A percentile compares a stretch with the other conserved stretches of the same genome.
Evolutionary conservation across 2,329 filamentous ascomycete genomes (phyloP).

Genomic region (Apiospora aurea): DNA sequence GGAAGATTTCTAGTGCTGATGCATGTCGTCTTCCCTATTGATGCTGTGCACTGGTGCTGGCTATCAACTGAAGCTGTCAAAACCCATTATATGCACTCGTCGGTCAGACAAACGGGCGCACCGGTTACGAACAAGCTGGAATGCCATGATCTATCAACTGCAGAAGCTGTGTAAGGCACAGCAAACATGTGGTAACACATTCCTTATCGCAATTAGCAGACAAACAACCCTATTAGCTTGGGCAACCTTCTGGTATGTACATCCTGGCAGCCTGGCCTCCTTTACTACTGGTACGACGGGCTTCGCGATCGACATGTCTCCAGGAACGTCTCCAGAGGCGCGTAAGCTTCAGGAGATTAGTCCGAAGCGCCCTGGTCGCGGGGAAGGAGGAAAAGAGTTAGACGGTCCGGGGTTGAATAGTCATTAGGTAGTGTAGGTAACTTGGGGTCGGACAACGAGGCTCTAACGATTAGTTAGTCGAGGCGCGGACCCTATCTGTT

Average conservation of each 20-base stretch:
- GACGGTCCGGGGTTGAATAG: not conserved
- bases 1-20: not conserved
- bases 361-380: not conserved
- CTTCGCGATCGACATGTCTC: not conserved
- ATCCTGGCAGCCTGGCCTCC: not conserved
- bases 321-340: not conserved
- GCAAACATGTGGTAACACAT: slow-evolving; percentile 19
- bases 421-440: too few species aligned
- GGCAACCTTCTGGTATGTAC: not conserved
- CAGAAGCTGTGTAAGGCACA: slow-evolving; percentile 15
- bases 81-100: not conserved
- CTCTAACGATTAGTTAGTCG: slow-evolving; percentile 12
- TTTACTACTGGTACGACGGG: not conserved
- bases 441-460: not conserved
- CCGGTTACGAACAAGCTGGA: slow-evolving; percentile 13
- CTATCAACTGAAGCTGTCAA: slow-evolving; percentile 18
- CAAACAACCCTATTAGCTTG: not conserved
- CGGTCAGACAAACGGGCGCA: slow-evolving; percentile 4
- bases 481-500: not conserved
- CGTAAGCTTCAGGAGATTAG: not conserved
- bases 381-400: not conserved
- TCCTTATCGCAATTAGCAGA: slow-evolving; percentile 2
- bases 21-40: slow-evolving; percentile 5
- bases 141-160: slow-evolving; percentile 11
- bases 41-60: not conserved